Conservation (phyloP, 768 basidiomycete species). For the Auriscalpium vulgare region DNA sequence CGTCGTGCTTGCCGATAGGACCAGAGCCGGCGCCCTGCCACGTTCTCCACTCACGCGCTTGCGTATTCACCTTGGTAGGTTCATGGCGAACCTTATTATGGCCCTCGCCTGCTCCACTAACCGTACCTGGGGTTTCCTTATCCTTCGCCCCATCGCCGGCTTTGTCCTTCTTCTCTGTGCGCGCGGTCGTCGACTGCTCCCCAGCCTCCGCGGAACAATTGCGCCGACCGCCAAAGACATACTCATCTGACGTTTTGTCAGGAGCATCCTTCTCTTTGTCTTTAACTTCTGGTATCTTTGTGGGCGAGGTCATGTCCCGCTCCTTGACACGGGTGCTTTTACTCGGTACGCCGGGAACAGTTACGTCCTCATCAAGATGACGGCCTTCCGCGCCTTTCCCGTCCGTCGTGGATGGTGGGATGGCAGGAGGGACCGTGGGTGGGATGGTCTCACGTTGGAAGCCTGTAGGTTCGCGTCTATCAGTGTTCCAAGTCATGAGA, state of each 20-base stretch:
- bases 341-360: too few relatives aligned
- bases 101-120: background rate
- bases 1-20: too few relatives aligned
- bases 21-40: background rate
- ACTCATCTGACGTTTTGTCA: too few relatives aligned
- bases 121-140: too few relatives aligned
- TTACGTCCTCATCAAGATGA: background rate
- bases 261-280: background rate
- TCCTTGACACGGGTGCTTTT: background rate
- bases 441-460: too few relatives aligned
- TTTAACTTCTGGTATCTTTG: background rate
- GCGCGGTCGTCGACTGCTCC: too few relatives aligned
- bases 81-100: background rate
- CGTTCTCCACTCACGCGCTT: background rate
- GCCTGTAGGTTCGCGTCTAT: too few relatives aligned
- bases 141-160: background rate
- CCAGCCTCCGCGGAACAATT: too few relatives aligned
- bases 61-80: background rate
- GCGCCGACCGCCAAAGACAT: too few relatives aligned
- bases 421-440: too few relatives aligned
- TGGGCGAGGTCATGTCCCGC: background rate
- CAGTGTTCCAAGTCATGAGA: too few relatives aligned
- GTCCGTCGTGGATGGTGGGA: background rate
- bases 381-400: background rate
- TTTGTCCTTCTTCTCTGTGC: background rate